Evolutionary conservation across 352 stramenopile species (phyloP).

Genomic region (Phytophthora ramorum): DNA sequence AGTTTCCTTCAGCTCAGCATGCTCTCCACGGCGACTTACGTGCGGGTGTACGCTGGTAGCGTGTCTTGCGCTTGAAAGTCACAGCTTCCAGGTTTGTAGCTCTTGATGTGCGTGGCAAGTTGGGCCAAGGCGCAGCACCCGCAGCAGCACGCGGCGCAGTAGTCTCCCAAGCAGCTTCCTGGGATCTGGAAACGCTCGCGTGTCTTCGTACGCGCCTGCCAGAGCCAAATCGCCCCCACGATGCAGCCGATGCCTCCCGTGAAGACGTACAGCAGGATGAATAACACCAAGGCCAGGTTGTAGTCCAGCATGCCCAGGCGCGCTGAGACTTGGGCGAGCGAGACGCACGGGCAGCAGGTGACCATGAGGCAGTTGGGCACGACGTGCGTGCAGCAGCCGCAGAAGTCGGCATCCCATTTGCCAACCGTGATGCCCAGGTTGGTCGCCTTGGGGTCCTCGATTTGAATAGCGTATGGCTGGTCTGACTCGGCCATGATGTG

Average conservation of each 20-base stretch:
- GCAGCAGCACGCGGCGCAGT: slow-evolving; percentile 40
- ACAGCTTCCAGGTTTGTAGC: slow-evolving; percentile 51
- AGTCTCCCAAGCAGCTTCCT: slow-evolving; percentile 37
- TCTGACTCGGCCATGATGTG: slow-evolving; percentile 16
- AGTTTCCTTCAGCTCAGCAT: not conserved
- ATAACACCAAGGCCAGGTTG: slow-evolving; percentile 23
- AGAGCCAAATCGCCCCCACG: slow-evolving; percentile 24
- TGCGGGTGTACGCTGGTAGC: slow-evolving; percentile 39
- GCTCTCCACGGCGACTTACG: not conserved
- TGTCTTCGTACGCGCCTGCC: slow-evolving; percentile 32
- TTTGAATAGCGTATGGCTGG: slow-evolving; percentile 19
- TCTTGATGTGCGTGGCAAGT: slow-evolving; percentile 56
- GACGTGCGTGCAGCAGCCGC: slow-evolving; percentile 42
- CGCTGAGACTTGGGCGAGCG: slow-evolving; percentile 48
- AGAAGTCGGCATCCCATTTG: slow-evolving; percentile 46
- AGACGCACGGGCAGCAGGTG: slow-evolving; percentile 52
- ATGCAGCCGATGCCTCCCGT: slow-evolving; percentile 14
- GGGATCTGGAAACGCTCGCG: slow-evolving; percentile 48
- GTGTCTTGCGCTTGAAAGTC: slow-evolving; percentile 41
- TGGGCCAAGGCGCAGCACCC: slow-evolving; percentile 46
- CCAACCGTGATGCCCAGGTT: slow-evolving; percentile 32
- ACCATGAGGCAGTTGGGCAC: slow-evolving; percentile 56
- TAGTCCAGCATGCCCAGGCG: slow-evolving; percentile 47
- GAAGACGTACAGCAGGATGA: slow-evolving; percentile 23
- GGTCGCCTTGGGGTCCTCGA: slow-evolving; percentile 19